Evolutionary conservation across 305 asterid genomes (phyloP).

Genomic region (Solanum chacoense): DNA sequence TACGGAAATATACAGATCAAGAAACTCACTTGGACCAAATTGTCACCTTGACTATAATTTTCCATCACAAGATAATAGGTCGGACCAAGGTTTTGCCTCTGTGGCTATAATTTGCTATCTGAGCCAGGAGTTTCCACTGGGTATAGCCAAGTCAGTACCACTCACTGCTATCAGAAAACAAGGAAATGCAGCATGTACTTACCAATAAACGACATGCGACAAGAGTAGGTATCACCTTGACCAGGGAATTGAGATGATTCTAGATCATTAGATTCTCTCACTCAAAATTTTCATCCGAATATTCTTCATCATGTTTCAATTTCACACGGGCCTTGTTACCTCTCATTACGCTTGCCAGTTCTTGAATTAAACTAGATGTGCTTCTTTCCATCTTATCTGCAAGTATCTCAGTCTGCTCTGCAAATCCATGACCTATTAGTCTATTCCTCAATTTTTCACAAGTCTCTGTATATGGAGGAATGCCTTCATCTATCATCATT

Average conservation of each 20-base stretch:
- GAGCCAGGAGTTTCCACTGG: neutral
- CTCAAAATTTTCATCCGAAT: conserved; percentile 34
- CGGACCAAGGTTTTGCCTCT: neutral
- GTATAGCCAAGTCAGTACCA: neutral
- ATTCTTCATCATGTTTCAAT: conserved; percentile 26
- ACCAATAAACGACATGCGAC: neutral
- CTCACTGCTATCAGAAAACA: neutral
- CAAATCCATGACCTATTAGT: conserved; percentile 51
- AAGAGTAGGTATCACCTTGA: neutral
- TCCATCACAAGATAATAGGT: neutral
- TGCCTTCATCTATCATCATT: conserved; percentile 88
- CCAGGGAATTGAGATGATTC: neutral
- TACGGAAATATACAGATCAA: neutral
- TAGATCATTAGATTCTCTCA: neutral
- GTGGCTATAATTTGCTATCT: neutral
- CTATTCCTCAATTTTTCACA: conserved; percentile 70
- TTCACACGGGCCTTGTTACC: conserved; percentile 28
- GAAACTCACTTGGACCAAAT: neutral
- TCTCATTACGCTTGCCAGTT: conserved; percentile 44
- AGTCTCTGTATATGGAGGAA: conserved; percentile 58
- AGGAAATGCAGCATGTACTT: neutral
- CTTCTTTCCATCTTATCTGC: conserved; percentile 84
- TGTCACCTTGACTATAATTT: neutral
- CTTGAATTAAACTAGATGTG: conserved; percentile 48
- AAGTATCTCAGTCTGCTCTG: conserved; percentile 52